These are phyloP conservation scores for Hymenoscyphus fructigenus DNA, from an alignment of 2,329 filamentous ascomycete species.

Conservation along the genomic window DNA sequence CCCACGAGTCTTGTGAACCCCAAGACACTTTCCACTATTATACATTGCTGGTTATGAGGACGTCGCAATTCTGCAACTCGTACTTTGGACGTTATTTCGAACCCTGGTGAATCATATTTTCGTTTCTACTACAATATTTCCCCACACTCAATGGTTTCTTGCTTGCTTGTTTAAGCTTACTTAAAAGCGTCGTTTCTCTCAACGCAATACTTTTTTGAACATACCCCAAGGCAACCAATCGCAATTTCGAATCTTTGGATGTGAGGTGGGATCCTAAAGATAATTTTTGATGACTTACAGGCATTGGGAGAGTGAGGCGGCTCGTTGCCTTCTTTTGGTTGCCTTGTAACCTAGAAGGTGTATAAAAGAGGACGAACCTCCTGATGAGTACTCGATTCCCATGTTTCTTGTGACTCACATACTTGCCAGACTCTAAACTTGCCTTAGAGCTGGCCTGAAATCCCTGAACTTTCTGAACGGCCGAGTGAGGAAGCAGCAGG, in stretches of 20 bases:
- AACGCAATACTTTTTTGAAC: background rate
- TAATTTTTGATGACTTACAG: conserved; percentile 7
- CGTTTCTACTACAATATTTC: background rate
- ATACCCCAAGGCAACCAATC: background rate
- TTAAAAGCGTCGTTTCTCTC: no score
- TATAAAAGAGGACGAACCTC: conserved; percentile 19
- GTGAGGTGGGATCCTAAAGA: background rate
- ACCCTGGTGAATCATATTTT: background rate
- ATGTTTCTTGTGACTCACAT: conserved; percentile 26
- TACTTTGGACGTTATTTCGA: background rate
- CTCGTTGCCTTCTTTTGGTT: conserved; percentile 23
- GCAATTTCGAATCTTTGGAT: background rate
- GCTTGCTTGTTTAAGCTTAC: background rate
- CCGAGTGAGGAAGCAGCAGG: background rate
- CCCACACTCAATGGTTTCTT: background rate
- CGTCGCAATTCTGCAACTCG: background rate
- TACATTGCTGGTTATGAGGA: background rate
- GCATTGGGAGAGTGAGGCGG: conserved; percentile 19
- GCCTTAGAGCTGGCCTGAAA: background rate
- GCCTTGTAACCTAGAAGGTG: conserved; percentile 21
- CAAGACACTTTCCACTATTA: background rate
- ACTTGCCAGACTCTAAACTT: background rate
- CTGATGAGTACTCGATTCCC: conserved; percentile 19
- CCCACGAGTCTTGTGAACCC: background rate
- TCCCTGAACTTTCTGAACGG: background rate